Conservation (phyloP, 768 basidiomycete species). For the Pleurotus cornucopiae region DNA sequence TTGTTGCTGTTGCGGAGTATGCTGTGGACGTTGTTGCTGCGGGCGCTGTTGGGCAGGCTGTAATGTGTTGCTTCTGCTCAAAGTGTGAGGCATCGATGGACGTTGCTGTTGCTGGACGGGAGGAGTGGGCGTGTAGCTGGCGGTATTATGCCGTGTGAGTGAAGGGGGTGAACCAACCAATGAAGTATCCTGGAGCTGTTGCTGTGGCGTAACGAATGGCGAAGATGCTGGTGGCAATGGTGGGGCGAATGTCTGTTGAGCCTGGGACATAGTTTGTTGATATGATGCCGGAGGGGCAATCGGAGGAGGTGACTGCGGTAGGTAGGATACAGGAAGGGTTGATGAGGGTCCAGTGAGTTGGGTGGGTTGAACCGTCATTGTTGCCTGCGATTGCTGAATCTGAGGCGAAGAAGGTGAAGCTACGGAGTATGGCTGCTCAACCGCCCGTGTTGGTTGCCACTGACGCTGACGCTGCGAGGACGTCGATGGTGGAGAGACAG, state of each 20-base stretch:
- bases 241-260: conserved; percentile 6
- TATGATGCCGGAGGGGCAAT: not conserved
- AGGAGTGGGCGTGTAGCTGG: not conserved
- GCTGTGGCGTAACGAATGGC: not conserved
- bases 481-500: conserved; percentile 9
- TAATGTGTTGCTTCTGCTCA: too few relatives aligned
- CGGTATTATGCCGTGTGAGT: conserved; percentile 13
- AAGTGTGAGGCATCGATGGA: conserved; percentile 7
- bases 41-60: not conserved
- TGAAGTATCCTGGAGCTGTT: conserved; percentile 7
- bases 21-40: not conserved
- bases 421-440: conserved; percentile 9
- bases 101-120: conserved; percentile 17
- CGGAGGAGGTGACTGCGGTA: conserved; percentile 17
- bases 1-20: not conserved
- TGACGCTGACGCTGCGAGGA: conserved; percentile 21
- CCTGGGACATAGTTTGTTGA: not conserved
- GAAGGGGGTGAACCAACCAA: conserved; percentile 11
- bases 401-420: conserved; percentile 18
- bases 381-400: conserved; percentile 11
- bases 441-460: conserved; percentile 11
- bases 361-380: conserved; percentile 17
- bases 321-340: conserved; percentile 13
- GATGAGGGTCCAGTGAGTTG: conserved; percentile 18
- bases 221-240: not conserved